Evolutionary conservation across 225 moss, liverwort and hornwort species (phyloP).

Genomic region (Thuidium tamariscinum): DNA sequence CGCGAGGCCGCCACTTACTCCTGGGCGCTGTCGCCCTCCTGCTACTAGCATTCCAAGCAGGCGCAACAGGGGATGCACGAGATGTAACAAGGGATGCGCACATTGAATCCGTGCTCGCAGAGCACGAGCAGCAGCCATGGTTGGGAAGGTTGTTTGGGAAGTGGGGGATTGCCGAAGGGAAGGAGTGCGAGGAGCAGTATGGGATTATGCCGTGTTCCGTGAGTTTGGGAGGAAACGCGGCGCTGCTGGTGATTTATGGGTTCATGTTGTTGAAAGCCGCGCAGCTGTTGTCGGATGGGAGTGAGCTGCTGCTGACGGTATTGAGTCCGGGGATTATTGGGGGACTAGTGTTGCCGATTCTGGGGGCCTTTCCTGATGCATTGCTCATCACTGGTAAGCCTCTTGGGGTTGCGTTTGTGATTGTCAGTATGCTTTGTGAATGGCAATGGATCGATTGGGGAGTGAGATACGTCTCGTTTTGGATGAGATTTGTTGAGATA

Average conservation of each 20-base stretch:
- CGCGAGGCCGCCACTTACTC: neutral
- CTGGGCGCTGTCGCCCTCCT: neutral
- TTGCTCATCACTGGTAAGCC: constrained; percentile 62
- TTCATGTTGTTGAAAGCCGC: constrained; percentile 60
- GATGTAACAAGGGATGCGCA: neutral
- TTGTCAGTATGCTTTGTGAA: neutral
- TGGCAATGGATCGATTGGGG: neutral
- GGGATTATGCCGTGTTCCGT: constrained; percentile 83
- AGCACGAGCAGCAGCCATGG: constrained; percentile 3
- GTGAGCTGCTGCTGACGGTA: constrained; percentile 75
- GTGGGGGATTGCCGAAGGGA: constrained; percentile 6
- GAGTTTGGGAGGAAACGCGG: constrained; percentile 59
- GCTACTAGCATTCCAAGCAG: neutral
- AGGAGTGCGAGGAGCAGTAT: constrained; percentile 82
- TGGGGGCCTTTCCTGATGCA: constrained; percentile 84
- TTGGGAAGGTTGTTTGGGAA: constrained; percentile 15
- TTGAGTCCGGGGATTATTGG: constrained; percentile 70
- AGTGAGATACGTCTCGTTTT: neutral
- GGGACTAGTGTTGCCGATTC: constrained; percentile 83
- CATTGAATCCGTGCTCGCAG: constrained; percentile 3
- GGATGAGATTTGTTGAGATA: neutral
- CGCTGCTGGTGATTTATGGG: constrained; percentile 53
- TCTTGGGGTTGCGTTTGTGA: neutral
- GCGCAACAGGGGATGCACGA: neutral
- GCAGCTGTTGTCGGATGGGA: constrained; percentile 60